Evolutionary conservation across 1,284 basidiomycete genomes (phyloP), one percentile per base, ranked within the genome.

Genomic region (Cerrena zonata): DNA sequence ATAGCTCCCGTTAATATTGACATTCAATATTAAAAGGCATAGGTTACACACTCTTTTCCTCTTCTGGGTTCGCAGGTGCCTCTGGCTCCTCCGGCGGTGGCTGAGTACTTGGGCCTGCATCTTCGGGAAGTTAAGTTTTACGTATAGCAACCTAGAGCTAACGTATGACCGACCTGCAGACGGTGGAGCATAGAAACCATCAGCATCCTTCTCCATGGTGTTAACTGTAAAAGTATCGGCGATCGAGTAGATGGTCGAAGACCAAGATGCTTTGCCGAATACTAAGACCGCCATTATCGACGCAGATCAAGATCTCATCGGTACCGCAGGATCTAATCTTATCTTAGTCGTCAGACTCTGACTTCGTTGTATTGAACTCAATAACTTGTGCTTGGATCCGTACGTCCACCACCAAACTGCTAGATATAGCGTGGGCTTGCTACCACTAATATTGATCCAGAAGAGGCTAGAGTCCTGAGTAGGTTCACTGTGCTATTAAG

Each of bases 141-240:
- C 7, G 15, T 18, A 3, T 4, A 2, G 4, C 13, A 37, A n/a
- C 12, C 15, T 21, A 27, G 19, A 47, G 18, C 23, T 19, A 19
- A 15, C 48, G 34, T 26, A 52, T 44, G 18, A 56, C 62, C 48
- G 64, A 78, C 77, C 68, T 58, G 58, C 46, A 25, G 64, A 34
- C 38, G 61, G 60, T 23, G 82, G 73, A 13, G 74, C 78, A 62
- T 84, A 87, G 65, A 88, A 88, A 4, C 86, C 86, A 51, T 88
- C 85, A 50, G 77, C 82, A 65, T 86, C 84, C 68, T 84, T 88
- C 64, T 84, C 72, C 74, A 84, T 76, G 47, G 45, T 59, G 30
- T 34, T 7, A n/a, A 7, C 7, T 34, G 15, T 7, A 15, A 34
- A 15, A 34, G 15, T 34, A 15, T 34, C 30, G 30, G 15, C 15